Conservation (phyloP, 2,329 filamentous ascomycete species). For the Cryphonectria japonica region DNA sequence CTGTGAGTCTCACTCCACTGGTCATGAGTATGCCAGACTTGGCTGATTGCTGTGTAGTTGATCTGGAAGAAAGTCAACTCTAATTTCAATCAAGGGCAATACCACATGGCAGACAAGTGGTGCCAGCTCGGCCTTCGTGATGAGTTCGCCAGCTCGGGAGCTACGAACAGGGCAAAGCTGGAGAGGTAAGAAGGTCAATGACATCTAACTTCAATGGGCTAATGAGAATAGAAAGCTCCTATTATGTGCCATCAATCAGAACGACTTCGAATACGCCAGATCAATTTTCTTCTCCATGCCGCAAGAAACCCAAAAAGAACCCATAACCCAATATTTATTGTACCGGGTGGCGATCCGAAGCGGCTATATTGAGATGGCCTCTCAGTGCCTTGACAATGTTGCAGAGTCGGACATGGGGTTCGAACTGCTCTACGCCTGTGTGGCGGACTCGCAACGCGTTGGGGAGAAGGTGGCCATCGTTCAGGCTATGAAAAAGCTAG, state of each 20-base stretch:
- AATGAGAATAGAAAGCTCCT: conserved; percentile 67
- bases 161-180: conserved; percentile 69
- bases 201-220: conserved; percentile 24
- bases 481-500: conserved; percentile 60
- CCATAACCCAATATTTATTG: conserved; percentile 72
- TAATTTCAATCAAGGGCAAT: conserved; percentile 55
- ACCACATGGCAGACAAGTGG: conserved; percentile 67
- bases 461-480: conserved; percentile 66
- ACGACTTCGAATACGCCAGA: conserved; percentile 58
- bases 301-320: conserved; percentile 58
- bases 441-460: conserved; percentile 72
- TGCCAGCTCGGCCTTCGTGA: conserved; percentile 69
- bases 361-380: conserved; percentile 61
- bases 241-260: conserved; percentile 65
- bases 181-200: conserved; percentile 53
- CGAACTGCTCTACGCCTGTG: conserved; percentile 77
- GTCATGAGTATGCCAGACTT: not conserved
- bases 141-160: conserved; percentile 68
- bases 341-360: conserved; percentile 71
- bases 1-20: conserved; percentile 48
- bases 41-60: conserved; percentile 53
- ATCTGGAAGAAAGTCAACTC: conserved; percentile 80
- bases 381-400: conserved; percentile 65
- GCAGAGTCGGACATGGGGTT: conserved; percentile 55
- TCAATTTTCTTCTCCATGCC: conserved; percentile 64